phyloP scores from a whole-genome alignment of 176 grass and related monocot genomes.

The Hsuehochloa calcarea region DNA sequence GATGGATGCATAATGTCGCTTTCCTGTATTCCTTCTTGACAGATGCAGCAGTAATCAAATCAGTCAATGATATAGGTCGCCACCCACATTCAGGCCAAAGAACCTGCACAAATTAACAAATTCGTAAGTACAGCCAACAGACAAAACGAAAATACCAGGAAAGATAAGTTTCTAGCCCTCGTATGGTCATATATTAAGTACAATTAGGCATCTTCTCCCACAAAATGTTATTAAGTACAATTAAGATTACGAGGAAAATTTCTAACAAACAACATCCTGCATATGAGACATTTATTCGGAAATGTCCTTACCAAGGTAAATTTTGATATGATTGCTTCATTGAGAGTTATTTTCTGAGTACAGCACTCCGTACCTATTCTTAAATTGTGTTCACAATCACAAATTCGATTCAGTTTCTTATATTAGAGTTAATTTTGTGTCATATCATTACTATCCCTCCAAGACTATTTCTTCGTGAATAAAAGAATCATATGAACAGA shows the following conservation, averaged over 20 bases:
- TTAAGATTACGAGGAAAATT: background rate
- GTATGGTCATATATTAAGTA: background rate
- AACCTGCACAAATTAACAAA: conserved; percentile 31
- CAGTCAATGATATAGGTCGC: conserved; percentile 56
- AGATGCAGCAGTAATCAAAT: conserved; percentile 51
- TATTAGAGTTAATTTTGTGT: background rate
- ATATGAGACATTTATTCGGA: background rate
- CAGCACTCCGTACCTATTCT: background rate
- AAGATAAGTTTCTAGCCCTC: conserved; percentile 4
- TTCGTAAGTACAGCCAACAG: background rate
- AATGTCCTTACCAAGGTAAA: background rate
- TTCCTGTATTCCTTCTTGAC: conserved; percentile 63
- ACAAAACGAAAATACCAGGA: background rate
- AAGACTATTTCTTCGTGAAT: background rate
- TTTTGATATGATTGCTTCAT: background rate
- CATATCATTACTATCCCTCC: background rate
- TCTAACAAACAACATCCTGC: background rate
- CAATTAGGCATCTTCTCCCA: background rate
- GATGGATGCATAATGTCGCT: conserved; percentile 62
- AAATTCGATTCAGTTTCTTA: background rate
- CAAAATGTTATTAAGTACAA: background rate
- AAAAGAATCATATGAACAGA: background rate
- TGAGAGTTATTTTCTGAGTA: background rate
- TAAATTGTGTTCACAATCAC: background rate
- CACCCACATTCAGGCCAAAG: conserved; percentile 68